Evolutionary conservation across 495 filamentous ascomycete genomes (phyloP), one percentile per base, ranked within the genome.

Genomic region (Apodospora peruviana): DNA sequence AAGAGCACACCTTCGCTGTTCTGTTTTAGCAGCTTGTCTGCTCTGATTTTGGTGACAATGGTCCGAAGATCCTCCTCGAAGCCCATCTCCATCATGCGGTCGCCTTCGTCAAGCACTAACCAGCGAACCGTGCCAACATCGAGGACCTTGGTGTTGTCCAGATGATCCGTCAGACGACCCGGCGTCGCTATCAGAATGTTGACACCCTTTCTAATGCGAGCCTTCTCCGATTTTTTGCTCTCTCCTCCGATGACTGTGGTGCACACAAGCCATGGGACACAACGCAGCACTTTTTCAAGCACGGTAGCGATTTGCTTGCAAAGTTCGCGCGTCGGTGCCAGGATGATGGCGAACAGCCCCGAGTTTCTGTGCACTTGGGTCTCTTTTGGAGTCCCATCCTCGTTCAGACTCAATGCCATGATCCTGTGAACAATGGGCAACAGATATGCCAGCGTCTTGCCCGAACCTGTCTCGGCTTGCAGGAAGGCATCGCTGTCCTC

Each of bases 211-310:
- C 93, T 73, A 53, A 98, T 60, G 38, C 94, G 74, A 22, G 93
- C 89, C 64, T 98, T 98, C 63, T 98, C 93, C 2, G 88, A 90
- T 58, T 96, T 91, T 66, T 96, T 96, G 67, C 91, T 96, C 68
- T 97, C 91, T 19, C 93, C 93, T 63, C 93, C 93, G 53, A 90
- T 94, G 11, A 98, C 90, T 0, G 87, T 93, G 4, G 89, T 90
- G 19, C 84, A 83, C 0, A 97, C 93, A 38, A 98, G 80, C 90
- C 90, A 96, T 2, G 81, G 78, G 25, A 87, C 84, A 49, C 88
- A 91, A 41, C 86, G 81, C 18, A 96, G 71, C 14, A 98, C 66
- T 35, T 83, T 85, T 47, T 93, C 86, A 27, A 96, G 65, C 4
- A 96, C 91, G 2, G 80, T 69, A 4, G 86, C 82, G 44, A 97